Base-by-base conservation (phyloP, 1,284 basidiomycete genomes). In the Amylostereum areolatum region DNA sequence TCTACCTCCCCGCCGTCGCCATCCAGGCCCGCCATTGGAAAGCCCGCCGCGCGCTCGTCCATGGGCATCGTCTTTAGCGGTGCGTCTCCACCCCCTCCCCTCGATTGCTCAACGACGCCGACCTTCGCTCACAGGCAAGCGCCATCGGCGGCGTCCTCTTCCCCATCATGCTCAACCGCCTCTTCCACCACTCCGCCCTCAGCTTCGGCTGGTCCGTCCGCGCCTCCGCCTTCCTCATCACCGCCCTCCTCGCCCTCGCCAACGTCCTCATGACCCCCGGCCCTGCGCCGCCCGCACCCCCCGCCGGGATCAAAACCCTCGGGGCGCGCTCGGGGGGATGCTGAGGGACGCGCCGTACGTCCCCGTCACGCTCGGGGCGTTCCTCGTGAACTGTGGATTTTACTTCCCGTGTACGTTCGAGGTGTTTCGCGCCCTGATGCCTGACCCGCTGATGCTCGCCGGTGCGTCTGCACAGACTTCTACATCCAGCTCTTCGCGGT, bases 151-250 rank as follows among this genome's bases (percentile, higher is more conserved):
- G 41, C 28, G 65, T 73, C 33, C 52, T 78, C 25, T 72, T 76
- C 50, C 72, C 76, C 2, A 73, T 79, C 51, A 72, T 78, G 66
- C 69, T 79, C 12, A 78, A 78, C 54, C 57, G 62, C 33, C 57
- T 62, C 32, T 66, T 72, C 42, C 8, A 11, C 8, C 62, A 69
- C 49, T 39, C 59, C 43, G 59, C 62, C 2, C 58, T 67, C 3
- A 72, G 74, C 1, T 78, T 78, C 55, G 69, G 65, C 36, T 68
- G 68, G 46, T 71, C 72, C 27, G 71, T 76, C 32, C 41, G 57
- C 46, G 43, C 54, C 36, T 45, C 58, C 34, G 52, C 46, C 12
- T 51, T 52, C 43, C n/a, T 56, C 12, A 42, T 48, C 25, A 37
- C 51, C 25, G 45, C 43, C 4, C 37, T 55, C 25, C 42, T 58